phyloP scores from a whole-genome alignment of 768 basidiomycete genomes.

The Amanita exitialis region DNA sequence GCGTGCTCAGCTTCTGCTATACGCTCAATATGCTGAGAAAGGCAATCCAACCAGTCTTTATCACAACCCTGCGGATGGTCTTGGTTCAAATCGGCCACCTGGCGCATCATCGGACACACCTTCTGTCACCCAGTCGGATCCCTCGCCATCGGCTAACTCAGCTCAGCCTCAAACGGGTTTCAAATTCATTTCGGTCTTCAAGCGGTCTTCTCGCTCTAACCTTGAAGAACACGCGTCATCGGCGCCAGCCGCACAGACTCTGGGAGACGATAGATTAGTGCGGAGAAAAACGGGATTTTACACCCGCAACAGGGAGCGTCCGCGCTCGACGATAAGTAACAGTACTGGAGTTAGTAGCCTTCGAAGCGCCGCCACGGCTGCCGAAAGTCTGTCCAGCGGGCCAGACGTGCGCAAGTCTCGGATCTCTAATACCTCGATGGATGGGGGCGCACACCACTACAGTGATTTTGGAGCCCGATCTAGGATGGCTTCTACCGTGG shows the following conservation, averaged over 20 bases:
- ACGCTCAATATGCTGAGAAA: conserved; percentile 70
- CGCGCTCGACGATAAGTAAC: conserved; percentile 49
- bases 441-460: conserved; percentile 16
- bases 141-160: conserved; percentile 19
- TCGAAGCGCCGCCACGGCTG: conserved; percentile 44
- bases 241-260: conserved; percentile 15
- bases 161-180: conserved; percentile 47
- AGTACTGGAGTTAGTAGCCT: conserved; percentile 51
- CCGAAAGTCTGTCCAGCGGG: conserved; percentile 29
- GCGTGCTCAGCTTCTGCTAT: conserved; percentile 67
- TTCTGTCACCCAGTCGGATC: conserved; percentile 26
- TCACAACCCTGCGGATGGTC: conserved; percentile 39
- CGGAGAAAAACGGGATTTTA: conserved; percentile 7
- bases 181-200: conserved; percentile 58
- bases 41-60: conserved; percentile 45
- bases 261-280: conserved; percentile 9
- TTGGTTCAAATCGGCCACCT: conserved; percentile 27
- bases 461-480: conserved; percentile 12
- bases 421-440: conserved; percentile 9
- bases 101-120: conserved; percentile 50
- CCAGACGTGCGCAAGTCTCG: conserved; percentile 13
- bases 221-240: conserved; percentile 32
- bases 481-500: conserved; percentile 17
- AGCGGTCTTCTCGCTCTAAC: conserved; percentile 46
- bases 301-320: conserved; percentile 36